Evolutionary conservation across 2,329 filamentous ascomycete genomes (phyloP).

Genomic region (Trichoderma sp.): DNA sequence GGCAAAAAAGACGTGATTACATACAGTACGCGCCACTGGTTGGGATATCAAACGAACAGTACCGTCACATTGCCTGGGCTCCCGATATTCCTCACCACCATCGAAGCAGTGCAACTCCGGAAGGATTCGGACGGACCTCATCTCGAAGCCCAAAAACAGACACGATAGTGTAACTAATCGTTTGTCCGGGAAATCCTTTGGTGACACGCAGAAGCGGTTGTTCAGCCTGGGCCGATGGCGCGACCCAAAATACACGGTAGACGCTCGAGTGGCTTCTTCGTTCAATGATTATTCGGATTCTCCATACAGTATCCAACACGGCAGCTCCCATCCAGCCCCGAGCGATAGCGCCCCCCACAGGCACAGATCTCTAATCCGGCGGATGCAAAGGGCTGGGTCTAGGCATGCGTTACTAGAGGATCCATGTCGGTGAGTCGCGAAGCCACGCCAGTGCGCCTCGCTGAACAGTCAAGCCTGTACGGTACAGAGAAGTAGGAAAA

Average conservation of each 20-base stretch:
- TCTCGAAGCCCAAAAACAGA: background rate
- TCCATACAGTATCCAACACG: slow-evolving; percentile 21
- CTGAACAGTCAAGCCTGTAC: background rate
- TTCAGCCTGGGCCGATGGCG: background rate
- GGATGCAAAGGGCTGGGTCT: slow-evolving; percentile 14
- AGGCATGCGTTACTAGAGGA: slow-evolving; percentile 1
- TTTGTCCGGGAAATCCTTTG: background rate
- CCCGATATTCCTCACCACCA: background rate
- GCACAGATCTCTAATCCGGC: slow-evolving; percentile 17
- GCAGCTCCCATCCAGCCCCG: slow-evolving; percentile 2
- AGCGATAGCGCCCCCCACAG: slow-evolving; percentile 20
- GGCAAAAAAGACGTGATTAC: slow-evolving; percentile 7
- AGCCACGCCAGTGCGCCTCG: slow-evolving; percentile 13
- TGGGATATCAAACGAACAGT: background rate
- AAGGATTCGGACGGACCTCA: background rate
- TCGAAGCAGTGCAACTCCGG: background rate
- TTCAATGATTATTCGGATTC: background rate
- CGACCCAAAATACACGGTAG: background rate
- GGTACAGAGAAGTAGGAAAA: background rate
- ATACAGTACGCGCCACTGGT: slow-evolving; percentile 3
- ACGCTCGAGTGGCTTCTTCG: background rate
- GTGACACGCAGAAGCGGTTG: background rate
- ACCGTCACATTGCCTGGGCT: background rate
- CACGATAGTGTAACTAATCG: background rate
- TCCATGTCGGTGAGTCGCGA: slow-evolving; percentile 16